Percentiles rank a stretch among this genome's conserved stretches.
phyloP scores from a whole-genome alignment of 257 asterid species.

The Craterostigma plantagineum region DNA sequence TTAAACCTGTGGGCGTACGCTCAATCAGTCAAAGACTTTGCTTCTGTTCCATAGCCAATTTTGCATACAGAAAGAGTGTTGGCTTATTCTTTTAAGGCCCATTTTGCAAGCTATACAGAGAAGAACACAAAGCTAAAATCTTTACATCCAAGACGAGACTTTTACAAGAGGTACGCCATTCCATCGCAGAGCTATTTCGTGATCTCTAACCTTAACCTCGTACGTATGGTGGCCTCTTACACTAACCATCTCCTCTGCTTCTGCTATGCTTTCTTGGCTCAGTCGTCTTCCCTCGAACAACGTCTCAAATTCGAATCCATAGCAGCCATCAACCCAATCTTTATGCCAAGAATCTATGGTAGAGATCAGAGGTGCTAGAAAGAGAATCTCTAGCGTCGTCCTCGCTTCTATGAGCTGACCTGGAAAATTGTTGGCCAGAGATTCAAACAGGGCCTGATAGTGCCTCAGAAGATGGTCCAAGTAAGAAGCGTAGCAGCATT shows the following conservation, averaged over 20 bases:
- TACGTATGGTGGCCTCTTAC: conserved; percentile 20
- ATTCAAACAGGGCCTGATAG: conserved; percentile 27
- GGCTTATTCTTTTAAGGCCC: no score
- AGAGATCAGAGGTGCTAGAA: conserved; percentile 22
- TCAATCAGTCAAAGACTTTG: no score
- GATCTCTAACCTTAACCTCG: conserved; percentile 9
- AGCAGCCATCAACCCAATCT: conserved; percentile 13
- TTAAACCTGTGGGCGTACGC: no score
- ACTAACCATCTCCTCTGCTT: conserved; percentile 29
- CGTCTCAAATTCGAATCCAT: neutral
- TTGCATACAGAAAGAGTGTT: no score
- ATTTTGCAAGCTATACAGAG: no score
- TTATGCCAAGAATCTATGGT: conserved; percentile 17
- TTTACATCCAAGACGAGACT: conserved; percentile 38
- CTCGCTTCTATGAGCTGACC: conserved; percentile 30
- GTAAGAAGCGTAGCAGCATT: conserved; percentile 14
- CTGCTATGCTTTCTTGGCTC: conserved; percentile 22
- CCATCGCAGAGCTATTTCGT: conserved; percentile 39
- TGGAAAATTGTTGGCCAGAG: conserved; percentile 36
- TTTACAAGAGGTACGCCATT: conserved; percentile 23
- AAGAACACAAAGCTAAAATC: no score
- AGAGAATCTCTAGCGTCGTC: conserved; percentile 26
- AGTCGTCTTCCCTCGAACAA: conserved; percentile 15
- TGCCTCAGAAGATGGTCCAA: conserved; percentile 18
- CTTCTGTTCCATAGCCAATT: no score